Conservation (phyloP, 495 filamentous ascomycete species). For the Oidiodendron maius region DNA sequence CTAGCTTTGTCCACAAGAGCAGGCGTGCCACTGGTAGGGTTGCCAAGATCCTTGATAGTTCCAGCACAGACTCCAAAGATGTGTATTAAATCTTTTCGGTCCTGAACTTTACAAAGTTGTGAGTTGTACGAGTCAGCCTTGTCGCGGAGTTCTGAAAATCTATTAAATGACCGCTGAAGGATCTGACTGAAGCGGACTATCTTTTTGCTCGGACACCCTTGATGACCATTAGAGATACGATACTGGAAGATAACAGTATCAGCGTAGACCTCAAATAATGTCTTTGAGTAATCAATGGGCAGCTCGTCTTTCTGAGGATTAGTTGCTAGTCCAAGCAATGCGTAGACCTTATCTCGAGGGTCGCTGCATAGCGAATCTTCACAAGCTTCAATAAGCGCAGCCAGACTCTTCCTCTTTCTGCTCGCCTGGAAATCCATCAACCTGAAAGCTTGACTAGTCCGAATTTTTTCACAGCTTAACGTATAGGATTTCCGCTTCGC, state of each 20-base stretch:
- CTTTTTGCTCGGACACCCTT: not conserved
- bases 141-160: not conserved
- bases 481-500: not conserved
- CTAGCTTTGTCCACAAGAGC: not conserved
- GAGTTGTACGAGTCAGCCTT: not conserved
- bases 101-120: not conserved
- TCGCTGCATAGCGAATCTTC: conserved; percentile 5
- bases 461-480: not conserved
- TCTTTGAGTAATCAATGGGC: conserved; percentile 15
- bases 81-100: not conserved
- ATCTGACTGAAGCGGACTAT: conserved; percentile 11
- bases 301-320: conserved; percentile 9
- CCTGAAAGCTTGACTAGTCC: not conserved
- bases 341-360: conserved; percentile 13
- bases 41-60: not conserved
- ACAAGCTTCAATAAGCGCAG: conserved; percentile 9
- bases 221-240: not conserved
- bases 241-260: conserved; percentile 9
- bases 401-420: conserved; percentile 9
- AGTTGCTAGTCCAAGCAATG: conserved; percentile 10
- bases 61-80: too few relatives aligned
- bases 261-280: conserved; percentile 8
- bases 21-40: conserved; percentile 1
- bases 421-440: conserved; percentile 8
- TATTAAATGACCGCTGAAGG: not conserved